Base-by-base conservation (phyloP, 306 rosid species). In the Malus orientalis region DNA sequence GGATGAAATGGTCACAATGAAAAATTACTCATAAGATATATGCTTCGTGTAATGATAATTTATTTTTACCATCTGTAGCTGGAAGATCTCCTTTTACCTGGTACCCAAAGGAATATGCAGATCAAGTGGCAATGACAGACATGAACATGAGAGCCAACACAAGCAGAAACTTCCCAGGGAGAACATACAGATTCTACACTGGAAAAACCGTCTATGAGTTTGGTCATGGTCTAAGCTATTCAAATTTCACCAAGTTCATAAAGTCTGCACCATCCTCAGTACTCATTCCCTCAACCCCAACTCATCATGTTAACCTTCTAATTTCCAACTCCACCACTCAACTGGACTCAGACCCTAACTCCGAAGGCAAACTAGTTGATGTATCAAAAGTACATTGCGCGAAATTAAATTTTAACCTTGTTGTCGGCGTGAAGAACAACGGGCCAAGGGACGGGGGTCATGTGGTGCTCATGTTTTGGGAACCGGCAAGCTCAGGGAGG, bases 111-210 rank as follows among this genome's bases (percentile, higher is more conserved):
- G 82, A 89, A 3, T 91, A 87, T 51, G 85, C 53, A 18, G 94
- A 91, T 62, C 79, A 86, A 83, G 93, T 91, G 51, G 81, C 92
- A 20, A 91, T 89, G 97, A 83, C 87, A 74, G 91, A 91, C 76
- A 91, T 91, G 97, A 91, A 89, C 85, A 89, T 87, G 91, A 87
- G 92, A 83, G 88, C 87, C 87, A 87, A 89, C 76, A 55, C 47
- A 22, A 78, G 88, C 3, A 78, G 78, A 53, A 89, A 86, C 70
- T 91, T 65, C 69, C 92, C 94, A 1, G 91, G 94, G 58, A 91
- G 95, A 84, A 89, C 97, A 54, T 91, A 86, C 59, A 79, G 91
- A 74, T 89, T 91, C 81, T 91, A 89, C 85, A 87, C 71, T 58
- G 92, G 89, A 42, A 67, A 60, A 44, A 0, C 88, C 33, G 65